Evolutionary conservation across 345 rosid genomes (phyloP).

Genomic region (Punica granatum): DNA sequence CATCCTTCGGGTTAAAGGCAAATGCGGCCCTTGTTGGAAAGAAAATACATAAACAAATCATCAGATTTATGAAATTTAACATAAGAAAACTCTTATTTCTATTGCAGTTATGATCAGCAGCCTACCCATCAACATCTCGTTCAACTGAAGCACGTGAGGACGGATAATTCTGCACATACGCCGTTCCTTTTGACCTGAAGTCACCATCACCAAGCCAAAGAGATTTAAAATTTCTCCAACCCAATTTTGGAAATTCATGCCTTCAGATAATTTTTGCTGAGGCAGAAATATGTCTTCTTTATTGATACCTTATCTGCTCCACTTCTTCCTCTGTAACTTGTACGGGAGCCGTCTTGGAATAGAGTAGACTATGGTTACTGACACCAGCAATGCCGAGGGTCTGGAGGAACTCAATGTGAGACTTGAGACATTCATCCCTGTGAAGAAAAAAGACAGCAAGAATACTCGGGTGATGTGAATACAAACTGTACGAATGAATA

Average conservation of each 20-base stretch:
- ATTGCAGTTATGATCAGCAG: background rate
- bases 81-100: background rate
- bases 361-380: conserved; percentile 88
- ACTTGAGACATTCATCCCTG: conserved; percentile 60
- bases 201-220: background rate
- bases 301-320: conserved; percentile 42
- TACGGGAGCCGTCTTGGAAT: conserved; percentile 76
- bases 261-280: background rate
- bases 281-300: background rate
- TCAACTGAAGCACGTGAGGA: conserved; percentile 37
- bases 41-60: conserved; percentile 7
- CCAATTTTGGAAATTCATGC: background rate
- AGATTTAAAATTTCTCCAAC: background rate
- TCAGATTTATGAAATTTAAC: background rate
- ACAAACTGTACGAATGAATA: background rate
- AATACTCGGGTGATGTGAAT: background rate
- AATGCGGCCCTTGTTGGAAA: conserved; percentile 43
- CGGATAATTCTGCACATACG: conserved; percentile 26
- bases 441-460: background rate
- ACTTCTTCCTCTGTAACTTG: conserved; percentile 55
- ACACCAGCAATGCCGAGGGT: conserved; percentile 91
- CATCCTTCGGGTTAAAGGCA: conserved; percentile 88
- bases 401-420: conserved; percentile 61
- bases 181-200: conserved; percentile 34
- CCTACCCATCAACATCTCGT: conserved; percentile 55